Base-by-base conservation (phyloP, 768 basidiomycete genomes). In the Mycena floridula region DNA sequence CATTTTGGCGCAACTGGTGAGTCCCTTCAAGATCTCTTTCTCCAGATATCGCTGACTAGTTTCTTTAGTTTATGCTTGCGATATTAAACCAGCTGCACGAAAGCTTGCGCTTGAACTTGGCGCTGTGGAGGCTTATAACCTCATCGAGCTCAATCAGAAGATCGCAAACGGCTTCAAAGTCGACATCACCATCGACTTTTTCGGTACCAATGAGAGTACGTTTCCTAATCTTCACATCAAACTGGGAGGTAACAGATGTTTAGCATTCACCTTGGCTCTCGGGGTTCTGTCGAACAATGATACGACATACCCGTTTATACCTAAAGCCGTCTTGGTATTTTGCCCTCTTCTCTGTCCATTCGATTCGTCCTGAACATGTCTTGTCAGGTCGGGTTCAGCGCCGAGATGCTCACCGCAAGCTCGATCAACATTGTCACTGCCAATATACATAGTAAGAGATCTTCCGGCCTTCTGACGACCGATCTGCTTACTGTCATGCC, bases 181-280 rank as follows among this genome's bases (percentile, higher is more conserved):
- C 2, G 50, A 59, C 43, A 47, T 48, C 3, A 54, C 53, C 11
- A 50, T 59, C 20, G 56, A 59, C 40, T 59, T 57, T 40, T 47
- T 55, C 6, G 45, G 45, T 3, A 53, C 43, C 25, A 28, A n/a
- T 22, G 54, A 56, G 25, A 53, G 58, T 59, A 26, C 5, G 53
- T 48, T 18, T 5, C 12, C 20, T 12, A 15, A 8, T 23, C 12
- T 44, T 45, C 7, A 12, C 5, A 4, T 41, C 37, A 3, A 23
- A 4, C 25, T 21, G n/a, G n/a, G 5, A 12, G 7, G 7, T 2
- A 21, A 3, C 7, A 11, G 16, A 46, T 5, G 25, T 11, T 22
- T 20, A 52, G 51, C 46, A 3, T 50, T 50, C 32, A 32, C 36
- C 11, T 46, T 49, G 12, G 47, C 45, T 16, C 28, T 46, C 21